Evolutionary conservation across 345 rosid species (phyloP).

Genomic region (Firmiana major): DNA sequence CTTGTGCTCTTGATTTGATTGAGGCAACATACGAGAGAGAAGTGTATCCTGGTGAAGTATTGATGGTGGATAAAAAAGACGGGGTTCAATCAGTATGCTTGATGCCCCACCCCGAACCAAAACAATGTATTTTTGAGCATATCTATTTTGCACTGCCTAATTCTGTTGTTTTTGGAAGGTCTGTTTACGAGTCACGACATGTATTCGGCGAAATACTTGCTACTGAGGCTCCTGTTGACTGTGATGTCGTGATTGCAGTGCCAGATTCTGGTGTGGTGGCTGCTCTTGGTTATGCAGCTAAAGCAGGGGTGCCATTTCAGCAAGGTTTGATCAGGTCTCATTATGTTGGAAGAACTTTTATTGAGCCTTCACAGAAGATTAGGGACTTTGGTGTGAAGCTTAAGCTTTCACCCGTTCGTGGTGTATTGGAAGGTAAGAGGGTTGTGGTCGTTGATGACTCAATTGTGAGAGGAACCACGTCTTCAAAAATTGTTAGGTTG

Average conservation of each 20-base stretch:
- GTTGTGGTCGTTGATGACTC: conserved; percentile 97
- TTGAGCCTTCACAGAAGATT: conserved; percentile 89
- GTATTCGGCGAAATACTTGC: conserved; percentile 82
- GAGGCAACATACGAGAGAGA: conserved; percentile 94
- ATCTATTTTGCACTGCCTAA: conserved; percentile 86
- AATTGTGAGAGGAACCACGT: conserved; percentile 89
- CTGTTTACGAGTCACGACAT: conserved; percentile 78
- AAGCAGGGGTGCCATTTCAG: conserved; percentile 80
- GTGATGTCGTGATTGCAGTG: conserved; percentile 94
- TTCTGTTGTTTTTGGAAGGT: conserved; percentile 78
- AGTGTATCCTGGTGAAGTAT: conserved; percentile 87
- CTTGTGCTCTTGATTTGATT: conserved; percentile 96
- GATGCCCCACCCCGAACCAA: conserved; percentile 62
- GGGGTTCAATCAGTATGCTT: conserved; percentile 81
- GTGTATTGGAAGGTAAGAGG: conserved; percentile 79
- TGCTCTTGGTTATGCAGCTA: conserved; percentile 84
- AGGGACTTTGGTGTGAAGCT: conserved; percentile 97
- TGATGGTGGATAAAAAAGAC: conserved; percentile 72
- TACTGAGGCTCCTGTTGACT: conserved; percentile 66
- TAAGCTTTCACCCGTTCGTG: conserved; percentile 82
- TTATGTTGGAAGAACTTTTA: conserved; percentile 92
- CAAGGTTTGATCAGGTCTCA: conserved; percentile 92
- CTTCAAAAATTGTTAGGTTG: conserved; percentile 79
- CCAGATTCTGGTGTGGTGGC: conserved; percentile 98
- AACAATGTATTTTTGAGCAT: conserved; percentile 93